Percentiles rank a stretch among this genome's conserved stretches.
These are phyloP conservation scores for Nemophila menziesii DNA, from an alignment of 257 asterid genomes.

Conservation along the genomic window DNA sequence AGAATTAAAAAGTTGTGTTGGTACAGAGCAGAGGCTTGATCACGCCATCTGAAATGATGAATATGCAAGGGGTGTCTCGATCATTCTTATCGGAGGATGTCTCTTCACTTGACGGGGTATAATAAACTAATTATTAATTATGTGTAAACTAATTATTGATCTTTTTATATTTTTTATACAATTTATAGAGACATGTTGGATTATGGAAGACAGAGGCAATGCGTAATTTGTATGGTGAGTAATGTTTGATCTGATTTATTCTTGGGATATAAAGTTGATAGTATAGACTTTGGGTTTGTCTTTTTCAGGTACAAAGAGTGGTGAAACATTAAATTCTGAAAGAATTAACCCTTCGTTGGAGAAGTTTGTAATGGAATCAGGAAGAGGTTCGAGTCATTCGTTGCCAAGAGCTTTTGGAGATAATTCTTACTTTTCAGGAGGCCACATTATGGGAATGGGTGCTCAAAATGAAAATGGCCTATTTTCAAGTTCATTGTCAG, in stretches of 20 bases:
- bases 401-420: constrained; percentile 50
- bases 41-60: constrained; percentile 47
- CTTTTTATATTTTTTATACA: not conserved
- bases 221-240: constrained; percentile 58
- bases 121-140: no score
- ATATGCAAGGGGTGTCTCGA: constrained; percentile 49
- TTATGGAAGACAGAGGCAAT: constrained; percentile 48
- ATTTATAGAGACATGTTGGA: constrained; percentile 63
- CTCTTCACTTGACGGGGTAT: constrained; percentile 57
- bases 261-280: not conserved
- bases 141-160: constrained; percentile 12
- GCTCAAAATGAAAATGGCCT: constrained; percentile 60
- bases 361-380: constrained; percentile 44
- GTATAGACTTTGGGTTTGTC: constrained; percentile 3
- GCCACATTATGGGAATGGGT: constrained; percentile 38
- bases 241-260: constrained; percentile 4
- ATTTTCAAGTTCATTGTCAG: constrained; percentile 72
- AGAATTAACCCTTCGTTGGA: constrained; percentile 32
- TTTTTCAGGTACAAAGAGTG: constrained; percentile 46
- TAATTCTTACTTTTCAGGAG: constrained; percentile 35
- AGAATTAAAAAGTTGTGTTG: constrained; percentile 2
- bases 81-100: constrained; percentile 65
- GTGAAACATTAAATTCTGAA: constrained; percentile 39
- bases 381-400: constrained; percentile 42
- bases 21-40: constrained; percentile 16